Evolutionary conservation across 108 stramenopile species (phyloP).

Genomic region (Aureococcus anophagefferens): DNA sequence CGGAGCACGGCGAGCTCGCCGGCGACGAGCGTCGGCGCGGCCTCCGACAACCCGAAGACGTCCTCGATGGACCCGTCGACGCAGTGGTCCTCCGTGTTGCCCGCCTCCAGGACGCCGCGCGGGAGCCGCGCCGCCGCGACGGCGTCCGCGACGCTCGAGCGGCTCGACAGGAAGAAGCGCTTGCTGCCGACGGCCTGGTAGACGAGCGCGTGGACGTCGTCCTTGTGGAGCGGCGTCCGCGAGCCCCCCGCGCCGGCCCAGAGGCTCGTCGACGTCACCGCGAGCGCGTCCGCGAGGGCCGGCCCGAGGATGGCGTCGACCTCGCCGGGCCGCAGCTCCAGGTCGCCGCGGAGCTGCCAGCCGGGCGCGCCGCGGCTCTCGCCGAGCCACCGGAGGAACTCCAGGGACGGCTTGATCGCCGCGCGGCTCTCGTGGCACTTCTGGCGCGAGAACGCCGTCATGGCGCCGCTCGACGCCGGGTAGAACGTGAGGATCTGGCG

Average conservation of each 20-base stretch:
- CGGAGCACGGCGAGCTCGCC: background rate
- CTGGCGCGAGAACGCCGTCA: background rate
- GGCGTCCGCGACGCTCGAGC: background rate
- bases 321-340: background rate
- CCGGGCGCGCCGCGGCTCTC: background rate
- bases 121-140: background rate
- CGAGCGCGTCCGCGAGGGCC: background rate
- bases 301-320: background rate
- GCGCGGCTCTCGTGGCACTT: background rate
- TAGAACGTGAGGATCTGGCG: background rate
- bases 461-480: background rate
- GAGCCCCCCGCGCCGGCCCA: background rate
- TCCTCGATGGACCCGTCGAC: background rate
- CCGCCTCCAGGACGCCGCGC: background rate
- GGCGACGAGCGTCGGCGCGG: background rate
- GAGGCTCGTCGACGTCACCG: background rate
- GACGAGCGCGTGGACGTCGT: background rate
- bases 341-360: slow-evolving; percentile 1
- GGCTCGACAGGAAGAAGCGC: background rate
- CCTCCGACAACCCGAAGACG: background rate
- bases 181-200: background rate
- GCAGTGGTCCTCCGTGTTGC: background rate
- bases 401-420: background rate
- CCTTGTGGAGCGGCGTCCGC: background rate
- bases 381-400: background rate